Evolutionary conservation across 2,329 filamentous ascomycete genomes (phyloP).

Genomic region (Trichoderma sp.): DNA sequence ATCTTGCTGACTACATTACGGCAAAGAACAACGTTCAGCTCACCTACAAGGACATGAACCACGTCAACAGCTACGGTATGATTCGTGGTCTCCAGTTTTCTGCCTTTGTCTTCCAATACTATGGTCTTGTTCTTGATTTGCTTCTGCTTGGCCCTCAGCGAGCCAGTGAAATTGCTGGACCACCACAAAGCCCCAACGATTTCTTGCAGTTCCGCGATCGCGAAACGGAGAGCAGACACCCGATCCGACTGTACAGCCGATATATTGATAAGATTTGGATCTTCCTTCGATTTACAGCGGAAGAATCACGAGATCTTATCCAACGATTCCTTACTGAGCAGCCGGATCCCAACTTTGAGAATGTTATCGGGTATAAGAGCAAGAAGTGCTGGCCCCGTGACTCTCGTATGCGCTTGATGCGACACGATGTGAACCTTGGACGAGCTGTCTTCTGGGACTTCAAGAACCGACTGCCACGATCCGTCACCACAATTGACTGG

Average conservation of each 20-base stretch:
- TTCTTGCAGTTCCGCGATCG: slow-evolving; percentile 96
- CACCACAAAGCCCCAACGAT: slow-evolving; percentile 91
- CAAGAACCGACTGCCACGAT: slow-evolving; percentile 93
- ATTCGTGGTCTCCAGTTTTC: slow-evolving; percentile 98
- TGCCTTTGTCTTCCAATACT: slow-evolving; percentile 98
- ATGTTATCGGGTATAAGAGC: slow-evolving; percentile 97
- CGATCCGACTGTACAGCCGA: slow-evolving; percentile 94
- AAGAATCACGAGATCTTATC: slow-evolving; percentile 93
- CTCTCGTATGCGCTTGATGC: slow-evolving; percentile 96
- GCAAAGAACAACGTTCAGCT: slow-evolving; percentile 99
- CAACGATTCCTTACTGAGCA: slow-evolving; percentile 98
- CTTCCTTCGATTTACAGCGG: slow-evolving; percentile 88
- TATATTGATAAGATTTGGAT: slow-evolving; percentile 99
- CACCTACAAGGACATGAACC: slow-evolving; percentile 99
- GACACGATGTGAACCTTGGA: slow-evolving; percentile 96
- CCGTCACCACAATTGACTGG: slow-evolving; percentile 97
- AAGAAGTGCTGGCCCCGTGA: slow-evolving; percentile 99
- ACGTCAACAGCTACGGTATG: slow-evolving; percentile 98
- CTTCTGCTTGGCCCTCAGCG: slow-evolving; percentile 89
- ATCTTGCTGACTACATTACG: slow-evolving; percentile 97
- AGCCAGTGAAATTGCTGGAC: slow-evolving; percentile 96
- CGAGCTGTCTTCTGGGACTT: slow-evolving; percentile 98
- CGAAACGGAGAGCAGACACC: slow-evolving; percentile 88
- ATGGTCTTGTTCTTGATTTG: slow-evolving; percentile 91
- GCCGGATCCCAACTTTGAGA: slow-evolving; percentile 98